Conservation (phyloP, 2,329 filamentous ascomycete genomes). For the Fusarium secorum region DNA sequence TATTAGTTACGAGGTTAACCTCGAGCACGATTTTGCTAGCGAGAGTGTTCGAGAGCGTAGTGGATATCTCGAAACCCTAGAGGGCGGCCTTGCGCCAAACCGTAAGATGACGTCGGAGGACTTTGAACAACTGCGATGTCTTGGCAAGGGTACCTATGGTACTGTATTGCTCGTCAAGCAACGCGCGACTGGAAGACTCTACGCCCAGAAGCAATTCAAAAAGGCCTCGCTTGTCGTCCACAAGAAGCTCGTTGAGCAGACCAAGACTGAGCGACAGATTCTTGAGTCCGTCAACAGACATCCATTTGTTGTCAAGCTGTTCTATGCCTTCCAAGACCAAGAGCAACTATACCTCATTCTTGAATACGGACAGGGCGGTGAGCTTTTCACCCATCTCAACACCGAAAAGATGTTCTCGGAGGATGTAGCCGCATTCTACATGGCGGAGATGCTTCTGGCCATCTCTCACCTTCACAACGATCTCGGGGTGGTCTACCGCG, state of each 20-base stretch:
- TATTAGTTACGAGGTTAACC: constrained; percentile 83
- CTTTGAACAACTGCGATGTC: constrained; percentile 88
- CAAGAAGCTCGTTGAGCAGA: constrained; percentile 95
- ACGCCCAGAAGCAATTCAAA: constrained; percentile 98
- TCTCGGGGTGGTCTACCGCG: constrained; percentile 93
- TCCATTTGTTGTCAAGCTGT: constrained; percentile 97
- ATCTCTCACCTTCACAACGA: constrained; percentile 91
- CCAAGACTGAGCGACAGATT: constrained; percentile 94
- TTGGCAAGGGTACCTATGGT: constrained; percentile 95
- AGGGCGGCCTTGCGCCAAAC: constrained; percentile 62
- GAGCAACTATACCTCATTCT: constrained; percentile 98
- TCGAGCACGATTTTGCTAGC: constrained; percentile 87
- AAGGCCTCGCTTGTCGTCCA: constrained; percentile 95
- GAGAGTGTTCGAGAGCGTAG: constrained; percentile 61
- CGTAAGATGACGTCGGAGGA: constrained; percentile 93
- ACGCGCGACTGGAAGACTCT: constrained; percentile 83
- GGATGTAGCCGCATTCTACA: constrained; percentile 91
- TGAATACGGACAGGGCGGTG: constrained; percentile 96
- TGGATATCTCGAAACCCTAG: constrained; percentile 55
- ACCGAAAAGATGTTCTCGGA: constrained; percentile 96
- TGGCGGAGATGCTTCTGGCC: constrained; percentile 96
- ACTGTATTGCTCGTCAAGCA: constrained; percentile 96
- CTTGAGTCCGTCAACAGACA: constrained; percentile 96
- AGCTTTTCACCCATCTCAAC: constrained; percentile 93
- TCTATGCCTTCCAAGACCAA: constrained; percentile 97